These are phyloP conservation scores for Scorias spongiosa DNA, from an alignment of 2,329 filamentous ascomycete genomes.

Conservation along the genomic window DNA sequence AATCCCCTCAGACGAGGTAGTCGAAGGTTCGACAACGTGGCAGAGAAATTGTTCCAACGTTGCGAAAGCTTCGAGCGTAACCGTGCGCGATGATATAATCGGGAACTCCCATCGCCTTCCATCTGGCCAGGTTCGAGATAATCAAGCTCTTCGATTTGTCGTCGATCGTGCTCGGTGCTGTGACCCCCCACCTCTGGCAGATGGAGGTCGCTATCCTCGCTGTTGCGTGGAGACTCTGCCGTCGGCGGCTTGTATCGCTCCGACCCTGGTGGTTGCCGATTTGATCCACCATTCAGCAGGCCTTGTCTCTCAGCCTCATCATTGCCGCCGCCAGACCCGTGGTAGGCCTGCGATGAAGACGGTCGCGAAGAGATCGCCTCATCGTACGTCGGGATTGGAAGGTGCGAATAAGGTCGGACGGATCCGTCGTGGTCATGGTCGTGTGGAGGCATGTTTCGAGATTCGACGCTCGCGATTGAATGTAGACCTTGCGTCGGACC, in stretches of 20 bases:
- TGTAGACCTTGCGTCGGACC: no score
- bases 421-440: no score
- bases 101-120: conserved; percentile 8
- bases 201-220: conserved; percentile 35
- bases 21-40: conserved; percentile 42
- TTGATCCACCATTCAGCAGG: conserved; percentile 38
- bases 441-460: no score
- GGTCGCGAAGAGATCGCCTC: conserved; percentile 54
- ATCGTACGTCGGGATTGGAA: conserved; percentile 71
- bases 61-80: conserved; percentile 39
- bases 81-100: conserved; percentile 22
- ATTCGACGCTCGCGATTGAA: no score
- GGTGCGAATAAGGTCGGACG: neutral
- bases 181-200: conserved; percentile 39
- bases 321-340: conserved; percentile 44
- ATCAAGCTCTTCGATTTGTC: conserved; percentile 81
- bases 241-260: conserved; percentile 63
- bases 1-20: conserved; percentile 34
- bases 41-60: conserved; percentile 39
- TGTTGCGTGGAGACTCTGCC: conserved; percentile 62
- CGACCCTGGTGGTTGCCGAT: conserved; percentile 13
- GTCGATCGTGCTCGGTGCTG: conserved; percentile 37
- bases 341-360: conserved; percentile 30
- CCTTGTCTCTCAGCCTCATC: conserved; percentile 64
- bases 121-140: conserved; percentile 45